Conservation (phyloP, 1,139 yeast species). For the Pneumocystis jirovecii region DNA sequence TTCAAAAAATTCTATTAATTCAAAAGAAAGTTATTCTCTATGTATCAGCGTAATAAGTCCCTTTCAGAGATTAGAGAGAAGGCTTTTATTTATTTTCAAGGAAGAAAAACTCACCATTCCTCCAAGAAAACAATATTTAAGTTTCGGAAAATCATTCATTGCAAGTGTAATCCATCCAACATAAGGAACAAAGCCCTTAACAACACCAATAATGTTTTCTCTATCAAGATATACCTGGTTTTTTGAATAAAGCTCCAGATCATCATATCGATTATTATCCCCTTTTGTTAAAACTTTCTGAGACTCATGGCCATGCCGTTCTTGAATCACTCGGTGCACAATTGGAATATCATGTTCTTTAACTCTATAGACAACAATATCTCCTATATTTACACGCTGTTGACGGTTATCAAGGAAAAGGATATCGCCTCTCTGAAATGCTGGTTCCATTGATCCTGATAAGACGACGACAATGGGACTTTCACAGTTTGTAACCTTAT, state of each 20-base stretch:
- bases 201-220: constrained; percentile 74
- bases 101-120: constrained; percentile 39
- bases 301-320: constrained; percentile 32
- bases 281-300: constrained; percentile 70
- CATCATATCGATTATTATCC: constrained; percentile 89
- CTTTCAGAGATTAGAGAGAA: not conserved
- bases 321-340: constrained; percentile 85
- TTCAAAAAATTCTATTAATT: no score
- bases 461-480: constrained; percentile 94
- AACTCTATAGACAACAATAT: constrained; percentile 86
- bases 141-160: constrained; percentile 73
- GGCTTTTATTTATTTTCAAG: constrained; percentile 22
- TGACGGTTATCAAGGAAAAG: constrained; percentile 82
- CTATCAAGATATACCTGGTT: constrained; percentile 65
- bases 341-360: constrained; percentile 74
- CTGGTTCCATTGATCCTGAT: constrained; percentile 99
- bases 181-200: constrained; percentile 79
- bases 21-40: not conserved
- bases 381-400: constrained; percentile 61
- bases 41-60: not conserved
- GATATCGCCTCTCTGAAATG: constrained; percentile 95
- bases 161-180: constrained; percentile 85
- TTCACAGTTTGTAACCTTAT: constrained; percentile 58
- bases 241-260: constrained; percentile 66
- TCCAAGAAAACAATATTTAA: constrained; percentile 57